These are phyloP conservation scores for Monosporascus cannonballus DNA, from an alignment of 2,329 filamentous ascomycete species.

Conservation along the genomic window DNA sequence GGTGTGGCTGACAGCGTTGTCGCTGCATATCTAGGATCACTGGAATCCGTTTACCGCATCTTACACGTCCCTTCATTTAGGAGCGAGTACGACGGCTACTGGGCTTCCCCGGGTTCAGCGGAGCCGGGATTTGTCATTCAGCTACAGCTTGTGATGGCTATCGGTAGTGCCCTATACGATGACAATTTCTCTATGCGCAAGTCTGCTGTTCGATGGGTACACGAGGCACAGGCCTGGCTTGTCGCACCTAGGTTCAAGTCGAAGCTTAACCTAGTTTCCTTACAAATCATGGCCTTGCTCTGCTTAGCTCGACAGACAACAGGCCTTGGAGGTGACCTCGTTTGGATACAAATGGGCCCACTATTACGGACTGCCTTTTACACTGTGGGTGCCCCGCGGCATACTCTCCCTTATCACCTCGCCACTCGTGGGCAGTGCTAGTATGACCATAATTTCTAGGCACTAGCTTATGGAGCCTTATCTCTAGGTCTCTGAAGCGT, in stretches of 20 bases:
- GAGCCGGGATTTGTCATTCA: slow-evolving; percentile 43
- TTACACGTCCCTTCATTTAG: slow-evolving; percentile 52
- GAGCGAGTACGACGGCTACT: slow-evolving; percentile 45
- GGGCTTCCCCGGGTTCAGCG: slow-evolving; percentile 34
- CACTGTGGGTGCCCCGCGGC: slow-evolving; percentile 24
- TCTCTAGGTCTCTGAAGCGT: too few relatives aligned
- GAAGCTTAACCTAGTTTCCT: slow-evolving; percentile 38
- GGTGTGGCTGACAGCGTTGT: slow-evolving; percentile 44
- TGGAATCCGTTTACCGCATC: slow-evolving; percentile 51
- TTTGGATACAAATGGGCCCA: slow-evolving; percentile 45
- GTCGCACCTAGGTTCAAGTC: slow-evolving; percentile 40
- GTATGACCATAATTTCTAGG: not conserved
- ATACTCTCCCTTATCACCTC: not conserved
- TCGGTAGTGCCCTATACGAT: slow-evolving; percentile 43
- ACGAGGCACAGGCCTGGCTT: slow-evolving; percentile 47
- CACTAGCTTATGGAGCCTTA: not conserved
- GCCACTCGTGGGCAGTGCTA: not conserved
- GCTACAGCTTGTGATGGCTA: slow-evolving; percentile 47
- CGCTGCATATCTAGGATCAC: slow-evolving; percentile 46
- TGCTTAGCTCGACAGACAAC: slow-evolving; percentile 42
- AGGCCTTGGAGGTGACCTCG: slow-evolving; percentile 42
- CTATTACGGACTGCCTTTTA: slow-evolving; percentile 49
- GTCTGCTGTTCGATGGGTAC: slow-evolving; percentile 42
- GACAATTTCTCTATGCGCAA: slow-evolving; percentile 36
- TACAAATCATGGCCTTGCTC: slow-evolving; percentile 49